Evolutionary conservation across 441 rosid genomes (phyloP).

Genomic region (Syzygium syzygioides): DNA sequence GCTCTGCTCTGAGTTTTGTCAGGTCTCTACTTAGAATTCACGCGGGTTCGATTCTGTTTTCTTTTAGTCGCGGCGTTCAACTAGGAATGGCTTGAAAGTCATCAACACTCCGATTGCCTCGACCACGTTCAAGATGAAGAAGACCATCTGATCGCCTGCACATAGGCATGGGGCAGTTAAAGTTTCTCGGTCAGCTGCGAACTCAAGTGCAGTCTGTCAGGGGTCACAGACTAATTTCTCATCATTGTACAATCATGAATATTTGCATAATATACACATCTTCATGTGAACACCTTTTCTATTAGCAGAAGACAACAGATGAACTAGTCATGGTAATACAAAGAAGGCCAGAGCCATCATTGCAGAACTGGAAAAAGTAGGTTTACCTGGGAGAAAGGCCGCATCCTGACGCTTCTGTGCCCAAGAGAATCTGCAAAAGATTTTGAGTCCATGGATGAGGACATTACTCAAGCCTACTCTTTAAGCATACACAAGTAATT

Average conservation of each 20-base stretch:
- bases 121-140: not conserved
- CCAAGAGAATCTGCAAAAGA: constrained; percentile 66
- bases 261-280: not conserved
- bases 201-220: not conserved
- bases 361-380: not conserved
- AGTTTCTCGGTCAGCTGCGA: not conserved
- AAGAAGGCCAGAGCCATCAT: not conserved
- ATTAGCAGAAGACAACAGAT: not conserved
- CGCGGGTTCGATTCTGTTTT: not conserved
- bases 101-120: not conserved
- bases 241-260: not conserved
- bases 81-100: not conserved
- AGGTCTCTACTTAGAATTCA: not conserved
- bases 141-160: not conserved
- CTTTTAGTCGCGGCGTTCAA: not conserved
- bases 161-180: not conserved
- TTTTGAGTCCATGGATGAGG: not conserved
- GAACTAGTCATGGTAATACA: not conserved
- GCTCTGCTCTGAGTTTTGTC: not conserved
- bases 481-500: not conserved
- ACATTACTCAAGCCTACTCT: not conserved
- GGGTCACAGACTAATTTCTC: not conserved
- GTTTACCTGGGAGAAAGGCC: constrained; percentile 65
- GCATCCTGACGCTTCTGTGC: constrained; percentile 68
- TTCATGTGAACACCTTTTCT: not conserved